Conservation (phyloP, 78 protist genomes). For the Chrysochromulina parva region DNA sequence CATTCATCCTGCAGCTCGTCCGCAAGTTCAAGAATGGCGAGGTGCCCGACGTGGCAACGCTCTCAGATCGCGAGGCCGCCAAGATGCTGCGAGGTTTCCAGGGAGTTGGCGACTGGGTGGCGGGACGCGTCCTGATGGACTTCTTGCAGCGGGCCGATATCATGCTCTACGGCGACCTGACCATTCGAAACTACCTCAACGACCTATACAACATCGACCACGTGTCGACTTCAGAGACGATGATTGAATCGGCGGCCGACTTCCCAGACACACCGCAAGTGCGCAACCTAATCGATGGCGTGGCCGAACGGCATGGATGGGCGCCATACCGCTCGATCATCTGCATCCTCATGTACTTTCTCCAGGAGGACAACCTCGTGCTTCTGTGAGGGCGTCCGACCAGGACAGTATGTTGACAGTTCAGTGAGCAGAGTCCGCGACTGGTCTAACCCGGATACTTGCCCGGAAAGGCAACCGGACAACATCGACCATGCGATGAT, state of each 20-base stretch:
- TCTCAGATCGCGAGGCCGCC: no score
- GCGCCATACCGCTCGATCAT: neutral
- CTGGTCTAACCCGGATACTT: no score
- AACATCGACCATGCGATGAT: no score
- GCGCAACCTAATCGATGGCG: neutral
- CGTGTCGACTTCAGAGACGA: neutral
- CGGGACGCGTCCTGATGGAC: neutral
- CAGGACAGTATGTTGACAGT: no score
- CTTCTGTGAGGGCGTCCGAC: no score
- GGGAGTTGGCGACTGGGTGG: neutral
- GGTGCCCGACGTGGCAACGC: no score
- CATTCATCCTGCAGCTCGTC: no score
- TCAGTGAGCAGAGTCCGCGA: no score
- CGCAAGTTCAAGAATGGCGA: no score
- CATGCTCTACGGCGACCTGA: constrained; percentile 14
- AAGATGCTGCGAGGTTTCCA: neutral
- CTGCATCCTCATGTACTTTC: neutral
- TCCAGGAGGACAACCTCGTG: neutral
- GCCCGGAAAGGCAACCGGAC: no score
- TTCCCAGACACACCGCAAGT: neutral
- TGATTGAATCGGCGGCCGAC: neutral
- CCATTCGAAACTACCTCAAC: neutral
- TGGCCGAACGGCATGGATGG: neutral
- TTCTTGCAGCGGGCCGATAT: neutral
- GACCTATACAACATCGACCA: neutral